phyloP scores from a whole-genome alignment of 2,329 filamentous ascomycete genomes.

The Beauveria sp. region DNA sequence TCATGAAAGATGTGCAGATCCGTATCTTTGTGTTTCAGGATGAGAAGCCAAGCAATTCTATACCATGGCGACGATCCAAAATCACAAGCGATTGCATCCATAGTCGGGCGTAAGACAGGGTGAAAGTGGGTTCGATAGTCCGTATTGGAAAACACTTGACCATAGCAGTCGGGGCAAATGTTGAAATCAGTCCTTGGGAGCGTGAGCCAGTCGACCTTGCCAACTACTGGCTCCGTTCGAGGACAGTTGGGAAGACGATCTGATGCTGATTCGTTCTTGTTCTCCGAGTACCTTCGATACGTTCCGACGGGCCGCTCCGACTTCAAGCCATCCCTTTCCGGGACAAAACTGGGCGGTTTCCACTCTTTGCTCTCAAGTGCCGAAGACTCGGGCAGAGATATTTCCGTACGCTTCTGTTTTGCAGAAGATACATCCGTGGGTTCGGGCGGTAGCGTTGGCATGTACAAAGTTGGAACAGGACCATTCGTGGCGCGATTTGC shows the following conservation, averaged over 20 bases:
- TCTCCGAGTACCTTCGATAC: constrained; percentile 48
- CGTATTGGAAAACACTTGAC: constrained; percentile 58
- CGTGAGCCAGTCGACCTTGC: constrained; percentile 73
- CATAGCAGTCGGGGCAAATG: constrained; percentile 76
- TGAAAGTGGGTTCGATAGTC: constrained; percentile 60
- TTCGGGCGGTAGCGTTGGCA: constrained; percentile 17
- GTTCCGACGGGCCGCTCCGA: constrained; percentile 35
- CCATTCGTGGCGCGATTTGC: constrained; percentile 2
- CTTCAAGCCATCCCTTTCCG: constrained; percentile 24
- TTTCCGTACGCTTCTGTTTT: neutral
- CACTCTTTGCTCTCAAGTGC: constrained; percentile 27
- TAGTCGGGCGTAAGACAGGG: constrained; percentile 47
- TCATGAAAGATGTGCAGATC: constrained; percentile 63
- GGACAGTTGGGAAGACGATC: constrained; percentile 60
- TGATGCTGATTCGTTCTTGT: constrained; percentile 20
- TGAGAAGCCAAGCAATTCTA: constrained; percentile 76
- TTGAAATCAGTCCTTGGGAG: constrained; percentile 65
- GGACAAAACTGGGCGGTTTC: constrained; percentile 40
- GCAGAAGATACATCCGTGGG: neutral
- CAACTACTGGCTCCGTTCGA: constrained; percentile 51
- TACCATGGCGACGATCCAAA: constrained; percentile 75
- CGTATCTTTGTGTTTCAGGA: constrained; percentile 57
- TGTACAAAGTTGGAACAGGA: constrained; percentile 14
- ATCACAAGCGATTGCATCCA: constrained; percentile 60
- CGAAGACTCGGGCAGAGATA: neutral